Conservation (phyloP, 139 green algal genomes). For the Zygnema circumcarinatum region DNA sequence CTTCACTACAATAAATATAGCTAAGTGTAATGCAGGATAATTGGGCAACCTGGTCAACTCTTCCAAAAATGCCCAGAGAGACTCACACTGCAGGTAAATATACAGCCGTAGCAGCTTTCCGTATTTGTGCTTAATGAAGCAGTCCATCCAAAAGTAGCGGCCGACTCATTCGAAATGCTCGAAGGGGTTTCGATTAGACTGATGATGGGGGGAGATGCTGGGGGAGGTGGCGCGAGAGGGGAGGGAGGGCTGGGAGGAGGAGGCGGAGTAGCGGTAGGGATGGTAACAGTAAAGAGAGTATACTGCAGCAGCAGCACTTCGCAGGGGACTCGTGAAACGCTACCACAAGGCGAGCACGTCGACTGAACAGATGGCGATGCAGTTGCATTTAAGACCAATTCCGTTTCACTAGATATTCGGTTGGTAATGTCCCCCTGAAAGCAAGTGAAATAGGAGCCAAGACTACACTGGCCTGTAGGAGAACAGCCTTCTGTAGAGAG, state of each 20-base stretch:
- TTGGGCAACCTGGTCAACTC: neutral
- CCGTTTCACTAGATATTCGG: neutral
- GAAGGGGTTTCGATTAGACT: neutral
- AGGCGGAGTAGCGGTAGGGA: neutral
- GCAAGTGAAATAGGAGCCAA: constrained; percentile 6
- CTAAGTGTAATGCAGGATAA: too few relatives aligned
- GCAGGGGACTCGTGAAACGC: neutral
- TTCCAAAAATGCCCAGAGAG: neutral
- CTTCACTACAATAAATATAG: too few relatives aligned
- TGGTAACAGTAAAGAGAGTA: neutral
- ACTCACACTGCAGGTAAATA: neutral
- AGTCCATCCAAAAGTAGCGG: neutral
- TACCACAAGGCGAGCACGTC: neutral
- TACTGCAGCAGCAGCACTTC: constrained; percentile 6
- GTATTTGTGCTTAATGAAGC: neutral
- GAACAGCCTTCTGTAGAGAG: constrained; percentile 9
- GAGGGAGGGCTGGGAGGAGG: neutral
- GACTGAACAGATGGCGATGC: neutral
- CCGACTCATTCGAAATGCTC: neutral
- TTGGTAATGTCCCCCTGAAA: constrained; percentile 21
- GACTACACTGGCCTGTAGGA: neutral
- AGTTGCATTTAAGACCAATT: neutral
- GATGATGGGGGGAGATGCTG: constrained; percentile 2
- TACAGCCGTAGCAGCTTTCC: neutral
- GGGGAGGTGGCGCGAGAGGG: constrained; percentile 3